Percentiles rank a stretch among this genome's conserved stretches.
These are phyloP conservation scores for cucumber (Cucumis sativus) DNA, from an alignment of 306 rosid genomes.

Conservation along the genomic window DNA sequence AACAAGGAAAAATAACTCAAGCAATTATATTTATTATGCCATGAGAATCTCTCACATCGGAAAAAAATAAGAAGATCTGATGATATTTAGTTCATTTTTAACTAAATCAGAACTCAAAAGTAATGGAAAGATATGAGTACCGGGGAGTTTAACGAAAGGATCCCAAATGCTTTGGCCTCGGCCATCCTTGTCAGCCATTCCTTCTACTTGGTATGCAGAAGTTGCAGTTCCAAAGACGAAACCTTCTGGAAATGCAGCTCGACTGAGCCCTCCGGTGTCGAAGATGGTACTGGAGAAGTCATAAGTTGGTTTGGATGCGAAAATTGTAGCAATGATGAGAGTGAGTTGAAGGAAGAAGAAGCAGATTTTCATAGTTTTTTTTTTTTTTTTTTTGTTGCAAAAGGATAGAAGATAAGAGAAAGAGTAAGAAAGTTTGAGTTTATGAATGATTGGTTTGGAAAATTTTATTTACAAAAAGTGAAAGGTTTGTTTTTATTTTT, in stretches of 20 bases:
- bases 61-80: too few relatives aligned
- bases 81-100: too few relatives aligned
- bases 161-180: conserved; percentile 8
- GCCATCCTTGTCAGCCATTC: neutral
- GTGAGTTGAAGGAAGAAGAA: neutral
- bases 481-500: too few relatives aligned
- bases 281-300: neutral
- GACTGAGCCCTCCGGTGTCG: neutral
- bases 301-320: neutral
- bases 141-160: neutral
- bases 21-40: too few relatives aligned
- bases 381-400: neutral
- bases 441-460: neutral
- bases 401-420: neutral
- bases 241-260: neutral
- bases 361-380: neutral
- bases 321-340: too few relatives aligned
- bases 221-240: conserved; percentile 1
- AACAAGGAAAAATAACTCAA: too few relatives aligned
- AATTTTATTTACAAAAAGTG: neutral
- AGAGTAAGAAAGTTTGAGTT: neutral
- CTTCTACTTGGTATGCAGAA: conserved; percentile 7
- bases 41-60: too few relatives aligned
- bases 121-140: neutral
- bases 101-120: too few relatives aligned